phyloP scores from a whole-genome alignment of 352 stramenopile genomes.

The Phytophthora agathidicida region DNA sequence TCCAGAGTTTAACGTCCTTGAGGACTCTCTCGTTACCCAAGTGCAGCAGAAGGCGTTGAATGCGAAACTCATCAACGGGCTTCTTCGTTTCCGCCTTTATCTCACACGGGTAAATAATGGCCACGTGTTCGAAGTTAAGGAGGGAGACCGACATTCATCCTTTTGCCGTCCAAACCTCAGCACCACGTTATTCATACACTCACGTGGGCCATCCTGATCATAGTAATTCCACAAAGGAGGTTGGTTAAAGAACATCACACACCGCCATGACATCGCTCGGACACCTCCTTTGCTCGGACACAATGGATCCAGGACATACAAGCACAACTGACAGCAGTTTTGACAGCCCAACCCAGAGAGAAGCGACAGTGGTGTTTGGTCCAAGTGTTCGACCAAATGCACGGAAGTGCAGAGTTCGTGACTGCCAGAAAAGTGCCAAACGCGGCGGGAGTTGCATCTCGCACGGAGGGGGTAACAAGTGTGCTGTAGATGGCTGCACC shows the following conservation, averaged over 20 bases:
- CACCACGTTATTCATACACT: too few species aligned
- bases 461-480: slow-evolving; percentile 59
- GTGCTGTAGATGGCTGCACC: slow-evolving; percentile 45
- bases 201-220: too few species aligned
- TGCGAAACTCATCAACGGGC: too few species aligned
- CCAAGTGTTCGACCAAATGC: slow-evolving; percentile 2
- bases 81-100: too few species aligned
- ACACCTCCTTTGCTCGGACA: slow-evolving; percentile 13
- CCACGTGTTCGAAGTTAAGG: too few species aligned
- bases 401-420: slow-evolving; percentile 38
- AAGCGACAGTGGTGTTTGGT: neutral
- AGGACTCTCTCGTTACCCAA: too few species aligned
- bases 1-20: too few species aligned
- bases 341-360: neutral
- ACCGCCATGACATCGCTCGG: slow-evolving; percentile 25
- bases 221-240: neutral
- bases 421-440: slow-evolving; percentile 56
- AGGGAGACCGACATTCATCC: too few species aligned
- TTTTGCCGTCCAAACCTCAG: too few species aligned
- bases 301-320: neutral
- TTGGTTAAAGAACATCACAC: neutral
- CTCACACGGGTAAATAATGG: too few species aligned
- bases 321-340: neutral
- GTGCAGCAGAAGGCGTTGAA: too few species aligned
- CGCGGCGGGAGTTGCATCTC: slow-evolving; percentile 53